A percentile compares a stretch with the other conserved stretches of the same genome.
These are phyloP conservation scores for Trichophyton equinum DNA, from an alignment of 2,329 filamentous ascomycete species.

Conservation along the genomic window DNA sequence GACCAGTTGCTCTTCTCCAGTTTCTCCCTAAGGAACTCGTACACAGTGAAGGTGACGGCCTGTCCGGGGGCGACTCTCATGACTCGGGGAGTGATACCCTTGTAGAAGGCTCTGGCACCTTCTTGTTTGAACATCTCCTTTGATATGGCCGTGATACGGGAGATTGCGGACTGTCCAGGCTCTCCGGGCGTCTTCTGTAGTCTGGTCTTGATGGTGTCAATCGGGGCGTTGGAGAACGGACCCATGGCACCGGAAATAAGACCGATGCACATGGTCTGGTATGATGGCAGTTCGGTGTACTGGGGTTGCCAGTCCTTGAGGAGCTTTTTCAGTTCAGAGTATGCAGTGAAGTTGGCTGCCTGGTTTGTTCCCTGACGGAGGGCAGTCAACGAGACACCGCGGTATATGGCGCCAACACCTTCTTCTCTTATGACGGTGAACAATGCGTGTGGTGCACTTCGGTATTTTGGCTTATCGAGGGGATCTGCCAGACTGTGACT, in stretches of 20 bases:
- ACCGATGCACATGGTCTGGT: slow-evolving; percentile 83
- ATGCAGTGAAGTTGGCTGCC: slow-evolving; percentile 97
- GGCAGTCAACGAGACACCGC: slow-evolving; percentile 85
- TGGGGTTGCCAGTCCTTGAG: slow-evolving; percentile 62
- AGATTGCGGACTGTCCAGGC: slow-evolving; percentile 66
- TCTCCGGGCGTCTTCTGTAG: slow-evolving; percentile 80
- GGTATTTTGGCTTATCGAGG: slow-evolving; percentile 91
- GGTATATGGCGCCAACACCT: slow-evolving; percentile 74
- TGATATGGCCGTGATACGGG: slow-evolving; percentile 66
- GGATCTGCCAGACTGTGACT: slow-evolving; percentile 97
- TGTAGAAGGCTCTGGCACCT: slow-evolving; percentile 90
- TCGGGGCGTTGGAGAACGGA: slow-evolving; percentile 89
- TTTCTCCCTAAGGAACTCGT: slow-evolving; percentile 62
- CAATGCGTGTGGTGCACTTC: slow-evolving; percentile 69
- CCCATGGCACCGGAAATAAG: slow-evolving; percentile 90
- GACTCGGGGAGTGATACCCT: slow-evolving; percentile 93
- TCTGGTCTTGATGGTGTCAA: slow-evolving; percentile 97
- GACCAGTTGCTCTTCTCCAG: slow-evolving; percentile 53
- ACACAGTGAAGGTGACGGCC: slow-evolving; percentile 63
- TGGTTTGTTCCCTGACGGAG: slow-evolving; percentile 93
- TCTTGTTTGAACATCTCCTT: slow-evolving; percentile 87
- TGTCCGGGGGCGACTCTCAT: slow-evolving; percentile 97
- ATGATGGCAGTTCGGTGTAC: slow-evolving; percentile 62
- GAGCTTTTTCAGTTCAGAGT: slow-evolving; percentile 77
- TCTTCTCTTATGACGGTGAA: slow-evolving; percentile 92